phyloP scores from a whole-genome alignment of 179 eudicot species.

The Beta lomatogona region DNA sequence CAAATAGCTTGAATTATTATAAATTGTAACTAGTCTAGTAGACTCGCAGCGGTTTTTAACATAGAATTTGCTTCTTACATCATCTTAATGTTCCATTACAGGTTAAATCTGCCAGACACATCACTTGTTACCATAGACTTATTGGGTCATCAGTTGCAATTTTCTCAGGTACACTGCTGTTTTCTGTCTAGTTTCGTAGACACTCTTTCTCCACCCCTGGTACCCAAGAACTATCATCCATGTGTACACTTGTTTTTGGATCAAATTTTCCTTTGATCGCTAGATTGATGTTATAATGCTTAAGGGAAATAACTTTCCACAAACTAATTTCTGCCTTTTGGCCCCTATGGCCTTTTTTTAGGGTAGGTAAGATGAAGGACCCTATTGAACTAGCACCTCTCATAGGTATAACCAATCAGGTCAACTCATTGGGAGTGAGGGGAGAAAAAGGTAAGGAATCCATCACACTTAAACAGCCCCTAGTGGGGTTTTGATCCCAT shows the following conservation, averaged over 20 bases:
- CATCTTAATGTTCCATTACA: conserved; percentile 28
- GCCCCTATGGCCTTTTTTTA: not conserved
- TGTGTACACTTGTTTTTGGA: not conserved
- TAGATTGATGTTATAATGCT: not conserved
- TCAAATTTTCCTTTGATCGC: too few relatives aligned
- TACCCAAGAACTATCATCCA: not conserved
- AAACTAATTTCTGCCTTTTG: not conserved
- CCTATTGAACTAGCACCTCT: too few relatives aligned
- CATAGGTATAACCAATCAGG: too few relatives aligned
- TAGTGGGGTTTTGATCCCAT: too few relatives aligned
- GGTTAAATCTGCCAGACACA: conserved; percentile 82
- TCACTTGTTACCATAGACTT: conserved; percentile 68
- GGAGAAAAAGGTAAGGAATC: too few relatives aligned
- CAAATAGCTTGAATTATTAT: not conserved
- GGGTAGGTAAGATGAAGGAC: too few relatives aligned
- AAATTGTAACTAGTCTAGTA: not conserved
- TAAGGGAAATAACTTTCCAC: not conserved
- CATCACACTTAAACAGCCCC: too few relatives aligned
- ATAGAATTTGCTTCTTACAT: conserved; percentile 16
- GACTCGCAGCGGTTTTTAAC: not conserved
- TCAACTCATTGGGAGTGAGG: too few relatives aligned
- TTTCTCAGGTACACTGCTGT: conserved; percentile 64
- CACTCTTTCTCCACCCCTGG: not conserved
- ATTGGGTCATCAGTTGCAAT: conserved; percentile 75
- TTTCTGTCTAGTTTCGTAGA: not conserved